Evolutionary conservation across 768 basidiomycete species (phyloP), one percentile per base, ranked within the genome.

Genomic region (Fomitopsis pulvina): DNA sequence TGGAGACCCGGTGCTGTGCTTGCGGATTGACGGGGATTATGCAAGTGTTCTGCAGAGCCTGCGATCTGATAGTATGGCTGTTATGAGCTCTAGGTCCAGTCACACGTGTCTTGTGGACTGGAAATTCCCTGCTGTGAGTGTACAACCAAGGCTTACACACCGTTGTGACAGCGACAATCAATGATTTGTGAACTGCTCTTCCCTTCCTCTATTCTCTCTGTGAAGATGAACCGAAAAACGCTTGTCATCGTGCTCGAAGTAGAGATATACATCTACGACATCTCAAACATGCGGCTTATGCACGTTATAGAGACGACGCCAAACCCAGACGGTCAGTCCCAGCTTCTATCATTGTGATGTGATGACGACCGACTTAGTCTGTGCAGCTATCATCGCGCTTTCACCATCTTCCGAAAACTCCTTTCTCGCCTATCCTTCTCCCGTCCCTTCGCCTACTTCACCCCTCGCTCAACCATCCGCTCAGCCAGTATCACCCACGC

Each of bases 211-310:
- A 94, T 99, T 48, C 82, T 99, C 24, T 81, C 90, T n/a, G 95
- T 99, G 65, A 97, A 96, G 71, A 78, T 99, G 60, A 99, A 99
- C 69, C 82, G 96, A 47, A 95, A 96, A 68, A 88, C 92, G 0
- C 80, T 99, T 41, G 91, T 97, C 26, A 93, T 99, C 59, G 87
- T 98, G 5, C 79, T 99, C 43, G 96, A 97, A 64, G 80, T 80
- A n/a, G 94, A 97, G 67, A 97, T 99, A 41, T 99, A 99, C 72
- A 92, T 97, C 44, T 98, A 98, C 63, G 96, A 99, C 65, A 98
- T 98, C 60, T 90, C 87, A 42, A 99, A 97, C 57, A 98, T 99
- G 96, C 85, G 93, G 50, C 77, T 99, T 24, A 70, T 96, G 32
- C 95, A 98, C 66, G 95, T 97, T 34, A 94, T 98, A 40, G 96